These are phyloP conservation scores for Hericium erinaceus DNA, from an alignment of 768 basidiomycete genomes.

Conservation along the genomic window DNA sequence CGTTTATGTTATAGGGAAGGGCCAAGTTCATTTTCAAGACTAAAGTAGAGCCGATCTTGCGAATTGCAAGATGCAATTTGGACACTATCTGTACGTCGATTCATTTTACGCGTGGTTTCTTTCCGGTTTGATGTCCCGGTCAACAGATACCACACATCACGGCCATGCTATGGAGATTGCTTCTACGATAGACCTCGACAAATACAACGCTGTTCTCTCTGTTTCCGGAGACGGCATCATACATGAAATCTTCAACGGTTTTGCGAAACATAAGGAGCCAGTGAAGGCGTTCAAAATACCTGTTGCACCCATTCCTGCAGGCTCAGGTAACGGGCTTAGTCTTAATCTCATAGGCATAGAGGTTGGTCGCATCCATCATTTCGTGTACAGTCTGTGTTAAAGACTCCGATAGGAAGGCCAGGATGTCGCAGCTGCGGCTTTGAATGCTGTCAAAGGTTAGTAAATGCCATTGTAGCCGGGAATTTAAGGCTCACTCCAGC, in stretches of 20 bases:
- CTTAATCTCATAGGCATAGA: constrained; percentile 66
- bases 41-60: constrained; percentile 63
- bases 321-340: constrained; percentile 71
- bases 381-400: not conserved
- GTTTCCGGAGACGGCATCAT: constrained; percentile 81
- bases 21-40: constrained; percentile 42
- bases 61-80: constrained; percentile 51
- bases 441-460: constrained; percentile 76
- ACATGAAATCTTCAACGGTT: constrained; percentile 80
- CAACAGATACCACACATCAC: constrained; percentile 49
- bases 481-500: not conserved
- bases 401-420: constrained; percentile 42
- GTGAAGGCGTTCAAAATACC: constrained; percentile 56
- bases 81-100: constrained; percentile 50
- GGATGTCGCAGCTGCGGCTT: constrained; percentile 59
- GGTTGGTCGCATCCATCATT: constrained; percentile 26
- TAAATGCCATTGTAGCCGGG: not conserved
- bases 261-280: constrained; percentile 55
- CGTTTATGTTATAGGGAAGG: constrained; percentile 42
- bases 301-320: constrained; percentile 71
- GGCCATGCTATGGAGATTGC: constrained; percentile 63
- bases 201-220: constrained; percentile 61
- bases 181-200: constrained; percentile 40
- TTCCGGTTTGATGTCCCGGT: not conserved
- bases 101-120: not conserved